Conservation (phyloP, 345 rosid genomes). For the Aurinia saxatilis region DNA sequence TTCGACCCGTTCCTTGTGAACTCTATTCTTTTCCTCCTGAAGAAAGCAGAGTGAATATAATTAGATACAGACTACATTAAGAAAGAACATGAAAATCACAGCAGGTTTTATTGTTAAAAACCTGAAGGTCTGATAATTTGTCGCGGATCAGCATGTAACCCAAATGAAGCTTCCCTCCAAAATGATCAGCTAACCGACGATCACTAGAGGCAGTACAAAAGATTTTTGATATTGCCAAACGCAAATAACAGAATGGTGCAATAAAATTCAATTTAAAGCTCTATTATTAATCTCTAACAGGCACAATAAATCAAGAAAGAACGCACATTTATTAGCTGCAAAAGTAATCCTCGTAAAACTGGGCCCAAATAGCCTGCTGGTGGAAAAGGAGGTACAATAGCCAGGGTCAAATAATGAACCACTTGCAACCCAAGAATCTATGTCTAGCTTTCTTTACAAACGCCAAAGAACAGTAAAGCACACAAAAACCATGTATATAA, state of each 20-base stretch:
- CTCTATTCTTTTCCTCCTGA: constrained; percentile 86
- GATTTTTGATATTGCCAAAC: constrained; percentile 26
- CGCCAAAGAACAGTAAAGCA: constrained; percentile 23
- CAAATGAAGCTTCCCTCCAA: constrained; percentile 98
- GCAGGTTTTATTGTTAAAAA: constrained; percentile 22
- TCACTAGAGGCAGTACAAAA: constrained; percentile 65
- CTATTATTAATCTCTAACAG: constrained; percentile 35
- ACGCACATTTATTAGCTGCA: constrained; percentile 99
- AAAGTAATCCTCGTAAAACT: constrained; percentile 99
- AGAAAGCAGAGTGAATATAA: constrained; percentile 13
- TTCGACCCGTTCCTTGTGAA: constrained; percentile 53
- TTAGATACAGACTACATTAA: background rate
- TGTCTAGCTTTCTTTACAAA: constrained; percentile 39
- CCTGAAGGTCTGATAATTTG: constrained; percentile 89
- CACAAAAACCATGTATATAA: constrained; percentile 17
- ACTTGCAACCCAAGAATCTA: constrained; percentile 70
- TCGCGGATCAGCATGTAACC: constrained; percentile 98
- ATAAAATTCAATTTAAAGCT: constrained; percentile 10
- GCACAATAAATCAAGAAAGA: constrained; percentile 59
- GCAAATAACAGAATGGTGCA: constrained; percentile 15
- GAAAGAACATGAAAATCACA: background rate
- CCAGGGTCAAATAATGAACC: constrained; percentile 83
- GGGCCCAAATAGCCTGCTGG: constrained; percentile 99
- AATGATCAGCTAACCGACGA: constrained; percentile 97
- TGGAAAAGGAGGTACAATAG: constrained; percentile 93